These are phyloP conservation scores for Fomitopsis pulvina DNA, from an alignment of 768 basidiomycete species.

Conservation along the genomic window DNA sequence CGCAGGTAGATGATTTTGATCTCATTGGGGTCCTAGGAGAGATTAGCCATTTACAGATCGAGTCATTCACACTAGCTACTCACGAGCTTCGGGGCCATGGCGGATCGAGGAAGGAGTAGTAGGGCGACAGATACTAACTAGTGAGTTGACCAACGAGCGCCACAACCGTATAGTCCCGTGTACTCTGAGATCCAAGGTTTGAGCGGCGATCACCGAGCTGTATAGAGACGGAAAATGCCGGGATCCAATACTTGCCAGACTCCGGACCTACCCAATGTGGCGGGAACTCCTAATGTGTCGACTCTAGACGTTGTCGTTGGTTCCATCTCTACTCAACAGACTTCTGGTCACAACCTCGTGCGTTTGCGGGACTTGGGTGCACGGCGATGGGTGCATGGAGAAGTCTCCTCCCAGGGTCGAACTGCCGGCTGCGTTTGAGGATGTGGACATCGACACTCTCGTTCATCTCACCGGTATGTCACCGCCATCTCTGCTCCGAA, in stretches of 20 bases:
- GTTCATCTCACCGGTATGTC: conserved; percentile 73
- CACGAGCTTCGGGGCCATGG: conserved; percentile 81
- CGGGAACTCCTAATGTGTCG: background rate
- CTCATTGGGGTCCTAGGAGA: conserved; percentile 87
- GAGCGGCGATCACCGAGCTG: conserved; percentile 43
- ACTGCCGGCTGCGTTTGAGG: conserved; percentile 80
- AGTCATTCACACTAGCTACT: conserved; percentile 15
- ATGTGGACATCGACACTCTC: conserved; percentile 76
- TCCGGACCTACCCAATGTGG: background rate
- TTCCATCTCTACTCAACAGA: background rate
- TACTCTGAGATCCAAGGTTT: conserved; percentile 44
- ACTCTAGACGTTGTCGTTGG: background rate
- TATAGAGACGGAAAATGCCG: conserved; percentile 36
- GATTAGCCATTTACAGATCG: background rate
- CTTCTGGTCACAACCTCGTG: background rate
- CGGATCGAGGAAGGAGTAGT: conserved; percentile 26
- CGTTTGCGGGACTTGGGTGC: conserved; percentile 10
- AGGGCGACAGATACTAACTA: conserved; percentile 19
- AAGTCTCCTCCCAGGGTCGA: conserved; percentile 71
- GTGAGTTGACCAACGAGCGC: conserved; percentile 10
- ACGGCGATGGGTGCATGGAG: conserved; percentile 84
- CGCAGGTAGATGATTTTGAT: conserved; percentile 99
- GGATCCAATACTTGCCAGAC: conserved; percentile 10
- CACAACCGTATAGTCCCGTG: conserved; percentile 12
- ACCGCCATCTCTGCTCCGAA: background rate